Percentiles rank a stretch among this genome's conserved stretches.
Evolutionary conservation across 2,329 filamentous ascomycete genomes (phyloP).

Genomic region (Alternaria infectoria): DNA sequence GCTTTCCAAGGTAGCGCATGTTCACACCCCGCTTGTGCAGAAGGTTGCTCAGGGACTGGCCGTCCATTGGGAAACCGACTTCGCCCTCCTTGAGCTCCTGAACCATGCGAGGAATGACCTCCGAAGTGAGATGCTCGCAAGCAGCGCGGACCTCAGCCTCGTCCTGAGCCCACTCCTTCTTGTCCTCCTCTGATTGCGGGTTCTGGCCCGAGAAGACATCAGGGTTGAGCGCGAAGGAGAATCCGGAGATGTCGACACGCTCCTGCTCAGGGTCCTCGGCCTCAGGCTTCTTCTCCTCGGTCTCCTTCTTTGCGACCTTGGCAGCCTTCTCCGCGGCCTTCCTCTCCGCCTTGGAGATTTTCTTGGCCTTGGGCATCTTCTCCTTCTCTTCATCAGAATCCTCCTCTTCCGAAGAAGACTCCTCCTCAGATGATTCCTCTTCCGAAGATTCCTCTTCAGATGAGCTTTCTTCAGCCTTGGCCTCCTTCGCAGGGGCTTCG

Average conservation of each 20-base stretch:
- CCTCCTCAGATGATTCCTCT: constrained; percentile 30
- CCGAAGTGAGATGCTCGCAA: constrained; percentile 76
- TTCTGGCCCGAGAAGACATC: constrained; percentile 93
- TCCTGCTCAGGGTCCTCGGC: constrained; percentile 59
- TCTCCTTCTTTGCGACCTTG: constrained; percentile 22
- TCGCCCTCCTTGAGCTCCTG: constrained; percentile 90
- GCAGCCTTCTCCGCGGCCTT: constrained; percentile 25
- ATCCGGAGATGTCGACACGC: constrained; percentile 83
- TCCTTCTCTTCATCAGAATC: constrained; percentile 75
- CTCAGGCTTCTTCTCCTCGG: constrained; percentile 15
- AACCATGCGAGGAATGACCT: constrained; percentile 83
- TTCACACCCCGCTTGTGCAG: constrained; percentile 98
- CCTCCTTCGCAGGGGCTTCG: constrained; percentile 48
- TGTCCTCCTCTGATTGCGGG: constrained; percentile 89
- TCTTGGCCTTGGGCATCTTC: constrained; percentile 25
- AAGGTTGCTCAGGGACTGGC: constrained; percentile 84
- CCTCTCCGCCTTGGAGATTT: constrained; percentile 26
- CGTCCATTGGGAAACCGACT: constrained; percentile 97
- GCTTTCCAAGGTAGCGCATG: constrained; percentile 88
- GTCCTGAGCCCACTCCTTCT: constrained; percentile 79
- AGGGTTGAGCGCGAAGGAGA: constrained; percentile 88
- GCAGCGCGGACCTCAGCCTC: constrained; percentile 87
- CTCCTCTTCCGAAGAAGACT: constrained; percentile 59
- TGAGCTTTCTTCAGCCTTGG: constrained; percentile 43
- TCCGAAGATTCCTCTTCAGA: constrained; percentile 34